Percentiles rank a stretch among this genome's conserved stretches.
These are phyloP conservation scores for Diaporthe sp. DNA, from an alignment of 2,329 filamentous ascomycete species.

Conservation along the genomic window DNA sequence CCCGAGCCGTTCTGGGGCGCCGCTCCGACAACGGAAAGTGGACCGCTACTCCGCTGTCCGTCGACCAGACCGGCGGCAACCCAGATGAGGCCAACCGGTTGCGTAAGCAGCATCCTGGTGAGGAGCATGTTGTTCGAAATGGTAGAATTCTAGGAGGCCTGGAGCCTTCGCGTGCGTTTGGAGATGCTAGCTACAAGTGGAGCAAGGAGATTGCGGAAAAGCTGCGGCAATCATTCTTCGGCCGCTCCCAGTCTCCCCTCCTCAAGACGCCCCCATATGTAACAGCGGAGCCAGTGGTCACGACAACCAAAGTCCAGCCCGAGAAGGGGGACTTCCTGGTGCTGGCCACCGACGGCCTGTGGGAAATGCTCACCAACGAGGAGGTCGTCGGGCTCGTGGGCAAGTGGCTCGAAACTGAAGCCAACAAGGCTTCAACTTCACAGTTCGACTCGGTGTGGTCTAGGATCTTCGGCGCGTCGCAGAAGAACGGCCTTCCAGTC, in stretches of 20 bases:
- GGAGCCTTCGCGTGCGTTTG: constrained; percentile 94
- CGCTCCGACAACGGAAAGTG: constrained; percentile 85
- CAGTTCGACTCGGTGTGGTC: constrained; percentile 80
- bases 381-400: constrained; percentile 97
- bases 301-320: constrained; percentile 91
- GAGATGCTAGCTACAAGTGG: constrained; percentile 98
- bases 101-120: constrained; percentile 87
- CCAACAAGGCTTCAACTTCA: constrained; percentile 61
- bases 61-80: constrained; percentile 94
- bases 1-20: constrained; percentile 91
- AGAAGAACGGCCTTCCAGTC: constrained; percentile 74
- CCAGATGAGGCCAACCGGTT: constrained; percentile 86
- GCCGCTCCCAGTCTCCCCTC: constrained; percentile 79
- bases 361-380: constrained; percentile 99
- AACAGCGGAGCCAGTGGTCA: constrained; percentile 94
- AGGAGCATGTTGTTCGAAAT: constrained; percentile 87
- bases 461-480: constrained; percentile 69
- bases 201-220: constrained; percentile 84
- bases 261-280: constrained; percentile 96
- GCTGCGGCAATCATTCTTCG: constrained; percentile 89
- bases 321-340: constrained; percentile 95
- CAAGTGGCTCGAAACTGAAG: constrained; percentile 92
- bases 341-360: constrained; percentile 95
- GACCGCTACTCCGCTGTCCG: constrained; percentile 89
- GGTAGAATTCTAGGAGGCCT: constrained; percentile 92